Base-by-base conservation (phyloP, 257 asterid genomes). In the Phtheirospermum japonicum region DNA sequence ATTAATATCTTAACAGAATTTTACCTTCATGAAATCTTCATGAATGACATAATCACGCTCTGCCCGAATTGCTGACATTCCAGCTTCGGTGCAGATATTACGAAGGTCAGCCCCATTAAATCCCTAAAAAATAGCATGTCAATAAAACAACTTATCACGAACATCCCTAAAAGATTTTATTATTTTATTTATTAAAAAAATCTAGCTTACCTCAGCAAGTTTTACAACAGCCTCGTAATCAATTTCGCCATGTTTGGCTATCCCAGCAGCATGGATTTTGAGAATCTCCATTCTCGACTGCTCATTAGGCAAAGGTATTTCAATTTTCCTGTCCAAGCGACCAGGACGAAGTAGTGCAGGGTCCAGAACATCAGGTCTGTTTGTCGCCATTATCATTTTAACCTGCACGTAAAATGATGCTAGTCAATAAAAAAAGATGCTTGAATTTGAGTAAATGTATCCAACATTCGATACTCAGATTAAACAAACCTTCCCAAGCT, bases 311-410 rank as follows among this genome's bases (percentile, higher is more conserved):
- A 91, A 75, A 9, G 98, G 96, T 34, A 92, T 92, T 71, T 92
- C 97, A 51, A 92, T 92, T 75, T 92, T 92, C 79, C 98, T 80
- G 76, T 92, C 97, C 71, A 89, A 77, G 1, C 98, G 89, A 64
- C 98, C 98, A 7, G 97, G 98, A 42, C 97, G 90, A 73, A 89
- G 95, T 73, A 92, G 95, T 33, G 98, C 97, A 51, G 98, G 97
- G 71, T 92, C 98, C 73, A 92, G 80, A 48, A 92, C 98, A 79
- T 92, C 95, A 2, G 97, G 97, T 61, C 98, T 80, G 61, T 92
- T 88, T 59, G 98, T 89, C 3, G 98, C 98, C 98, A 92, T 88
- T 46, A 92, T 92, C 96, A 92, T 89, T 79, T 92, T 92, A 14
- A 88, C 98, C 98, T 91, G 85, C 57, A 78, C 0, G 28, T 52